A percentile compares a stretch with the other conserved stretches of the same genome.
These are phyloP conservation scores for Crataegus laevigata DNA, from an alignment of 306 rosid species.

Conservation along the genomic window DNA sequence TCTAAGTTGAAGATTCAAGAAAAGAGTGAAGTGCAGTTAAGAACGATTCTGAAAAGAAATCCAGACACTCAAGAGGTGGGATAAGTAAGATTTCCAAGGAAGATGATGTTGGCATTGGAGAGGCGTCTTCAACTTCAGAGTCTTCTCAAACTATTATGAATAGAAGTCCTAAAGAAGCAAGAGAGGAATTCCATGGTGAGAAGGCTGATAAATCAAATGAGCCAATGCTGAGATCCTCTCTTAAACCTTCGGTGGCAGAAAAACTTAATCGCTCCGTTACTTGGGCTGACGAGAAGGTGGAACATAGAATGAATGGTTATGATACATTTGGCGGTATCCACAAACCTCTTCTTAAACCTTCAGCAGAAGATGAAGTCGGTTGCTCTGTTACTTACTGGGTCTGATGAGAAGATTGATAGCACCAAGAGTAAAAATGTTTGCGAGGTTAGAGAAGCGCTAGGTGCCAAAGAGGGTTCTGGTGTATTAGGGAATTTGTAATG, in stretches of 20 bases:
- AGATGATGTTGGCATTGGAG: conserved; percentile 21
- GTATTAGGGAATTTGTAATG: too few relatives aligned
- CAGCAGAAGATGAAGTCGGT: too few relatives aligned
- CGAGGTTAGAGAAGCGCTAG: too few relatives aligned
- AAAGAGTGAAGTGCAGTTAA: conserved; percentile 29
- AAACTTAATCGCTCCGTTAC: conserved; percentile 62
- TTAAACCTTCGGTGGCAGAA: conserved; percentile 42
- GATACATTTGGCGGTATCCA: background rate
- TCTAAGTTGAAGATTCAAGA: conserved; percentile 63
- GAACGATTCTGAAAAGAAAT: conserved; percentile 26
- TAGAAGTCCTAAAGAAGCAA: conserved; percentile 18
- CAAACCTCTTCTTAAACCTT: too few relatives aligned
- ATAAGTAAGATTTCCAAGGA: conserved; percentile 17
- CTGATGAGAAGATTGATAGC: too few relatives aligned
- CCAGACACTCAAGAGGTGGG: conserved; percentile 22
- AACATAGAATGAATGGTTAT: conserved; percentile 15
- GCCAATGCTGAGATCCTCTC: conserved; percentile 48
- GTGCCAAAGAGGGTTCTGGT: too few relatives aligned
- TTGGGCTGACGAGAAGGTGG: conserved; percentile 77
- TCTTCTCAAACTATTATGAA: conserved; percentile 18
- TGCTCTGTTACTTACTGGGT: too few relatives aligned
- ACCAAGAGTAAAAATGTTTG: too few relatives aligned
- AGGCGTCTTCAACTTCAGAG: conserved; percentile 41
- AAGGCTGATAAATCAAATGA: conserved; percentile 27
- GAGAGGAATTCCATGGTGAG: conserved; percentile 24